Conservation (phyloP, 2,329 filamentous ascomycete species). For the Cladobotryum protrusum region DNA sequence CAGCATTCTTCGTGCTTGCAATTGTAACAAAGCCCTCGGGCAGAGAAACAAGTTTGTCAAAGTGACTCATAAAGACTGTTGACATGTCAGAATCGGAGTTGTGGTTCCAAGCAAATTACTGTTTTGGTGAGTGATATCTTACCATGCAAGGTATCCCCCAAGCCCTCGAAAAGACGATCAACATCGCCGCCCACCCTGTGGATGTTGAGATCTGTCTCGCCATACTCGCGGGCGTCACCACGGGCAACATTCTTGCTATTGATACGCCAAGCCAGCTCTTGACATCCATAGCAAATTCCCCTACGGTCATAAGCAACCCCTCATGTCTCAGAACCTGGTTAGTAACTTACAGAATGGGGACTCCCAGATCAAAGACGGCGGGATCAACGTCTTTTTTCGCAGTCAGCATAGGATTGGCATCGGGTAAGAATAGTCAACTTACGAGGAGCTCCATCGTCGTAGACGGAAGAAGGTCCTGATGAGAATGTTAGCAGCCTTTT, state of each 20-base stretch:
- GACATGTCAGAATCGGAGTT: no score
- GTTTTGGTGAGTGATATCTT: no score
- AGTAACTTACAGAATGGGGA: slow-evolving; percentile 42
- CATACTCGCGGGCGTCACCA: slow-evolving; percentile 12
- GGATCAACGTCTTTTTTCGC: slow-evolving; percentile 50
- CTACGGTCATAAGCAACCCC: no score
- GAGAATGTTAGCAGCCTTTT: no score
- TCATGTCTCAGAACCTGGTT: no score
- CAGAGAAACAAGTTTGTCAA: slow-evolving; percentile 72
- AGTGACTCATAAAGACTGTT: slow-evolving; percentile 63
- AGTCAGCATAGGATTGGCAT: no score
- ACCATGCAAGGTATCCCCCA: slow-evolving; percentile 60
- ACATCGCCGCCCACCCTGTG: slow-evolving; percentile 55
- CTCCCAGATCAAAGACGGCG: slow-evolving; percentile 57
- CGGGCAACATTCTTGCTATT: slow-evolving; percentile 53
- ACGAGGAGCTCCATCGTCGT: slow-evolving; percentile 62
- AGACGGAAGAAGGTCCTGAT: slow-evolving; percentile 44
- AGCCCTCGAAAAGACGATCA: slow-evolving; percentile 70
- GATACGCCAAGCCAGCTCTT: slow-evolving; percentile 60
- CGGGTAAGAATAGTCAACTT: no score
- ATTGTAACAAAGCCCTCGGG: slow-evolving; percentile 69
- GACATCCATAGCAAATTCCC: slow-evolving; percentile 36
- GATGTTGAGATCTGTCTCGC: slow-evolving; percentile 35
- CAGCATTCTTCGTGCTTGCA: slow-evolving; percentile 68
- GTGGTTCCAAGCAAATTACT: no score